Conservation (phyloP, 2,329 filamentous ascomycete species). For the Rhexocercosporidium sp. region DNA sequence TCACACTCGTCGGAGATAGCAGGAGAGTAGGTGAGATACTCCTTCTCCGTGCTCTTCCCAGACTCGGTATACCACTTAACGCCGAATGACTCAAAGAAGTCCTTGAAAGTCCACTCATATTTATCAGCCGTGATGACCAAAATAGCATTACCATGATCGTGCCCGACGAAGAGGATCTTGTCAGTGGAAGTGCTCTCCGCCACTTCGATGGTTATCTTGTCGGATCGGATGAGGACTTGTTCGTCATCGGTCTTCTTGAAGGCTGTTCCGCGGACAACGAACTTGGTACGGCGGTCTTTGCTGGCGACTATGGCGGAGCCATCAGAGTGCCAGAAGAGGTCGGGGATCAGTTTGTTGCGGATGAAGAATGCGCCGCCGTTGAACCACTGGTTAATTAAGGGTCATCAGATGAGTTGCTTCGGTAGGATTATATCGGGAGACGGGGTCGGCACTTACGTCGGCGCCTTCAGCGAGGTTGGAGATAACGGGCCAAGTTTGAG, state of each 20-base stretch:
- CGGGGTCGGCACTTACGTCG: background rate
- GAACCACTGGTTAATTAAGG: background rate
- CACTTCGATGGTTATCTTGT: slow-evolving; percentile 3
- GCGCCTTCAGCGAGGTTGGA: background rate
- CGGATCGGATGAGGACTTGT: background rate
- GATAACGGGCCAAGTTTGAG: background rate
- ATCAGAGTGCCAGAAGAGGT: background rate
- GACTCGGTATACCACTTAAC: slow-evolving; percentile 1
- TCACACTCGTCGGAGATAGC: background rate
- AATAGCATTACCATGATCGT: background rate
- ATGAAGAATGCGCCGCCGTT: slow-evolving; percentile 1
- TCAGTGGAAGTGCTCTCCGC: slow-evolving; percentile 1
- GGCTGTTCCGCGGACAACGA: background rate
- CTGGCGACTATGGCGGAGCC: background rate
- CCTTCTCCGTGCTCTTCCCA: background rate
- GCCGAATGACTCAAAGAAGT: background rate
- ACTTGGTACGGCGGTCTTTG: background rate
- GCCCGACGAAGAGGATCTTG: background rate
- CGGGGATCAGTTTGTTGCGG: slow-evolving; percentile 1
- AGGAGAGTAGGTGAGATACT: slow-evolving; percentile 1
- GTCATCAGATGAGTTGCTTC: background rate
- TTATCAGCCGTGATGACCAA: background rate
- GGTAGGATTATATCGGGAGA: too few species aligned
- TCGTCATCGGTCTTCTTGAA: slow-evolving; percentile 2
- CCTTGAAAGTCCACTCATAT: slow-evolving; percentile 1